Base-by-base conservation (phyloP, 139 green algal genomes). In the Volvox reticuliferus region DNA sequence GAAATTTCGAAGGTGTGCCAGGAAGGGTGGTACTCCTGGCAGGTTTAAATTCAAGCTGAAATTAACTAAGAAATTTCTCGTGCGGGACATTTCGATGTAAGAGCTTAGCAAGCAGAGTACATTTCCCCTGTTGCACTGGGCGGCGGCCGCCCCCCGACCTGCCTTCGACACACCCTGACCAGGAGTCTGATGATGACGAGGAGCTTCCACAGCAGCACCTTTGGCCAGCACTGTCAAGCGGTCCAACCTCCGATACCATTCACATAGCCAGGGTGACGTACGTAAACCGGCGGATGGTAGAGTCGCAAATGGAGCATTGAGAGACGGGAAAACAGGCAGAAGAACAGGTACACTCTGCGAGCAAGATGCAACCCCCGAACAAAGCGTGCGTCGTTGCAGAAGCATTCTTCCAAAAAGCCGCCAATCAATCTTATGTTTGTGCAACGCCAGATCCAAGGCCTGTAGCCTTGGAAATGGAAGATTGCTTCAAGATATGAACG, bases 141-240 rank as follows among this genome's bases (percentile, higher is more conserved):
- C 78, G 35, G 19, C 35, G 78, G 67, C 77, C 35, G 35, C n/a
- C 17, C 6, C 12, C n/a, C n/a, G 78, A 82, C 36, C 32, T 33
- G 89, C 89, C 92, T 94, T 89, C 44, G 86, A 61, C 17, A 92
- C 16, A 37, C 90, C 78, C 89, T 94, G 62, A 20, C 89, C 92
- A 24, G 92, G 89, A 1, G 89, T 78, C 85, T 91, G 32, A 16
- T 91, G 77, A 75, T 85, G 50, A 9, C 63, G 24, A 37, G 83
- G n/a, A 30, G 88, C 82, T 6, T 61, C 44, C 36, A 62, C 35
- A 36, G 87, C 30, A 71, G 91, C 44, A 30, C 82, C 86, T 26
- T 65, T n/a, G 16, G 88, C 79, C 16, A 63, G 1, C 28, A 86
- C 36, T n/a, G 5, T 37, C 73, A 50, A 44, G 1, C 85, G 85